Base-by-base conservation (phyloP, 257 asterid species). In the Lantana camara region DNA sequence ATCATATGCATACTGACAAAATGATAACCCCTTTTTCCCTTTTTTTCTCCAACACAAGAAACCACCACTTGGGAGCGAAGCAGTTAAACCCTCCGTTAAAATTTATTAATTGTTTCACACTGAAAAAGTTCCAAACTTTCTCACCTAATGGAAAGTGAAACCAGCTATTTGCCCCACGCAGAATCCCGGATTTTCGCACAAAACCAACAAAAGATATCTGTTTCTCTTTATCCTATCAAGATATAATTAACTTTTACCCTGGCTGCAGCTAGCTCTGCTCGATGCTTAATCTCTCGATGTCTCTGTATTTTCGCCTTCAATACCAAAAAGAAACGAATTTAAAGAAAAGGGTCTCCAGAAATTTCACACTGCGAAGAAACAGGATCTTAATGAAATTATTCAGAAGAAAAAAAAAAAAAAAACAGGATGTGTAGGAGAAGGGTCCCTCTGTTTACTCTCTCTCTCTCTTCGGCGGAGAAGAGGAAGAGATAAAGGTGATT, bases 1-100 rank as follows among this genome's bases (percentile, higher is more conserved):
- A 79, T 70, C 71, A 74, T 67, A 66, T 58, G 77, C 81, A 76
- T 61, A 68, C 75, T 14, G 86, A 81, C 87, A 80, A 86, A 77
- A 68, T 6, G 34, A 59, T 23, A 32, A 68, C 77, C 40, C 38
- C 21, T 50, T 64, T 57, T 61, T 17, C 37, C 45, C 46, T 63
- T 44, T 20, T 29, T 23, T 27, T 24, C 44, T 71, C 32, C 10
- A 52, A n/a, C 66, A 19, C 49, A 47, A 56, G 38, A 68, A 37
- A 32, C 61, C 57, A 51, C 49, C 52, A 38, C 58, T 60, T 53
- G 59, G 66, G 24, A 40, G 57, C 57, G 40, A 22, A 63, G 60
- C 66, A 38, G 56, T 38, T 38, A 27, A 54, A 9, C 51, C 35
- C 66, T 24, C 17, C 49, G 42, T 37, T 71, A 56, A 47, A 42